Evolutionary conservation across 352 stramenopile species (phyloP).

Genomic region (Peronosclerospora sorghi): DNA sequence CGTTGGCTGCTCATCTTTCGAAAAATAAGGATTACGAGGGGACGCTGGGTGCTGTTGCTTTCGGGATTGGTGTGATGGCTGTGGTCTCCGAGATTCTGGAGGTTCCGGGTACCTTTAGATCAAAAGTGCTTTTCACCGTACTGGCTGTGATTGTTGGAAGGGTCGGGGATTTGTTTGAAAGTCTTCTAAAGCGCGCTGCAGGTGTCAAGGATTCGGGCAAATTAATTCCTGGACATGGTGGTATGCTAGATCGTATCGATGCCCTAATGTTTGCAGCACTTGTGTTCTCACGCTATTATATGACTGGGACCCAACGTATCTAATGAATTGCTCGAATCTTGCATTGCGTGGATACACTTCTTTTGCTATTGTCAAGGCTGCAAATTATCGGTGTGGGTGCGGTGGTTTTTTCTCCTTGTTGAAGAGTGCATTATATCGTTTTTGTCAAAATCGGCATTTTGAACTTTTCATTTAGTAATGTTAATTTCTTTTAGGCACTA

Average conservation of each 20-base stretch:
- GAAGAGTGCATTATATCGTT: too few relatives aligned
- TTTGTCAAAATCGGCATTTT: too few relatives aligned
- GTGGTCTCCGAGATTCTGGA: conserved; percentile 48
- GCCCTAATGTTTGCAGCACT: conserved; percentile 87
- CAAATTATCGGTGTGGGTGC: too few relatives aligned
- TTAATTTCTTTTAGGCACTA: too few relatives aligned
- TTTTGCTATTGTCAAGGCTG: too few relatives aligned
- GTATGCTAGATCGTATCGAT: conserved; percentile 91
- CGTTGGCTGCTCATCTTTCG: conserved; percentile 81
- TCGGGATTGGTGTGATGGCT: conserved; percentile 79
- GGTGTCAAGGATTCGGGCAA: conserved; percentile 91
- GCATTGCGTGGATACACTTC: not conserved
- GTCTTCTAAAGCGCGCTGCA: conserved; percentile 92
- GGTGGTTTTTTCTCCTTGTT: too few relatives aligned
- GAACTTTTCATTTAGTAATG: too few relatives aligned
- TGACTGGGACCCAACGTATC: too few relatives aligned
- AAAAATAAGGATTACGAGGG: conserved; percentile 97
- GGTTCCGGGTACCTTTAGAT: conserved; percentile 61
- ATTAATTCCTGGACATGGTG: conserved; percentile 92
- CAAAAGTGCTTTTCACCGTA: conserved; percentile 72
- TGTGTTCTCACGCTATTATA: conserved; percentile 51
- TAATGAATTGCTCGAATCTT: not conserved
- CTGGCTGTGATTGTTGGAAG: conserved; percentile 89
- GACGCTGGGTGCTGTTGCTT: conserved; percentile 74
- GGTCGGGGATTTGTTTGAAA: conserved; percentile 92